Evolutionary conservation across 2,329 filamentous ascomycete species (phyloP), one percentile per base, ranked within the genome.

Genomic region (Teratosphaeria zuluensis): DNA sequence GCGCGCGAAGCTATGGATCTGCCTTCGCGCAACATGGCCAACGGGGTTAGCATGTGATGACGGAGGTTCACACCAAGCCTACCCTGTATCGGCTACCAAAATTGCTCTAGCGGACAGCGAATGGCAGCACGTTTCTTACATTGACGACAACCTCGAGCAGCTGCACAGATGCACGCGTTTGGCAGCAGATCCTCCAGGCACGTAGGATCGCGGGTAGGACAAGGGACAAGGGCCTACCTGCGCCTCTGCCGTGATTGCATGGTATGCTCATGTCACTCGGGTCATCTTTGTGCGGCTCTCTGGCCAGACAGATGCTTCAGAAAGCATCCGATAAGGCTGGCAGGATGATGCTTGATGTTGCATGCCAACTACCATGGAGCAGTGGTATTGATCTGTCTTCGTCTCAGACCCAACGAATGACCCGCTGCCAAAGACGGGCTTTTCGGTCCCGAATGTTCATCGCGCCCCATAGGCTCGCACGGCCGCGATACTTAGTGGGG

Each of bases 341-440:
- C 24, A 48, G 42, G n/a, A 48, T 48, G 42, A 19, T 48, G 42
- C 42, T 19, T 48, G 42, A 16, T 48, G 42, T 16, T 48, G 42
- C 42, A 21, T 21, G 42, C n/a, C n/a, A 48, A 48, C 19, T 48
- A 28, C 24, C 24, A 6, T 21, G 42, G 19, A 21, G 42, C 42
- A 48, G n/a, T 48, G 16, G 9, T 48, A n/a, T 21, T 78, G 0
- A 28, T 28, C 24, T 76, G 35, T 96, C 0, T 78, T 96, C 0
- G 68, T 88, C 0, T 42, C 89, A 96, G 73, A 88, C 91, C 16
- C 42, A 48, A 48, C 16, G 33, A 9, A 2, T 21, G 42, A 21
- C 19, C 19, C 42, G n/a, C 16, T 48, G 16, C 16, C 42, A 19
- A 8, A 19, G 19, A n/a, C 21, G 42, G 42, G n/a, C n/a, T 2